Evolutionary conservation across 768 basidiomycete genomes (phyloP), one percentile per base, ranked within the genome.

Genomic region (Pleurotus tuber-regium): DNA sequence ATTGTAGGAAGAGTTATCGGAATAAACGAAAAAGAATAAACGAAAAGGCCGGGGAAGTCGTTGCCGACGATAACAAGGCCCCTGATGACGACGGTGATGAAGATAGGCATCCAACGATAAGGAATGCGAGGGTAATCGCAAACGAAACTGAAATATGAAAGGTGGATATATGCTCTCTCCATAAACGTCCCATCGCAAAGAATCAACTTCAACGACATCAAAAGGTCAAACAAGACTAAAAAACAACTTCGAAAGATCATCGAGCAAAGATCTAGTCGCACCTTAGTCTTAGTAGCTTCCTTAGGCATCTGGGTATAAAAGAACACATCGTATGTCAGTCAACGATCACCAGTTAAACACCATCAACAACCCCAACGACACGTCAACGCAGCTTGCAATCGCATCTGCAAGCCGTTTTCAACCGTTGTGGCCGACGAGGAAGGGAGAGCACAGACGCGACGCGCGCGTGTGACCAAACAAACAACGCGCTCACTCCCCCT

Each of bases 251-350:
- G n/a, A 43, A 52, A 40, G 48, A 25, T 18, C 42, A 44, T 57
- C 66, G 28, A 43, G n/a, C n/a, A n/a, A n/a, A n/a, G n/a, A n/a
- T n/a, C n/a, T n/a, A n/a, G 18, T 61, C 81, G 57, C 53, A 88
- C 87, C 74, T 82, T 87, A 57, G 83, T 74, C 70, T 87, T 86
- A 35, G 82, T 71, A 31, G 79, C 68, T 67, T 83, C 87, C 69
- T 89, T 91, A 59, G 89, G 88, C 89, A 90, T 92, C 85, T 82
- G 62, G 54, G 63, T 4, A 33, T 31, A 21, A 29, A 51, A 36
- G 50, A 54, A 43, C 46, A 53, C 39, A 53, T 41, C n/a, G 31
- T 40, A 44, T 16, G 30, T 47, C 46, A 47, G 46, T n/a, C 46
- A 23, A 47, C 46, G 46, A 47, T 47, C 31, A 47, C 12, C 21